Base-by-base conservation (phyloP, 495 filamentous ascomycete genomes). In the Acidomyces sp. region DNA sequence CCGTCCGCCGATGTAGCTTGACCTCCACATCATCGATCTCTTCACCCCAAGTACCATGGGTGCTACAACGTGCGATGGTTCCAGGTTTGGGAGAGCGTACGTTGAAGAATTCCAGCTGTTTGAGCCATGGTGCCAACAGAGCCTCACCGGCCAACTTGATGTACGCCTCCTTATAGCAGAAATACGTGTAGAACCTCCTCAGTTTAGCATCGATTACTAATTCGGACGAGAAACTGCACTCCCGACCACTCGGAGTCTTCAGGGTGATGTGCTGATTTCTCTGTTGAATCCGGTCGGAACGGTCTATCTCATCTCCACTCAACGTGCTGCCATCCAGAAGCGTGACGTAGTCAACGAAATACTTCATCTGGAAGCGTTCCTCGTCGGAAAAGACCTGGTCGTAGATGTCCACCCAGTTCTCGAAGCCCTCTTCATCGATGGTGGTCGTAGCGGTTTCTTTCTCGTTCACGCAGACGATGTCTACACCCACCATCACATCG, bases 101-200 rank as follows among this genome's bases (percentile, higher is more conserved):
- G 41, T 80, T 70, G 33, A 62, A 57, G 40, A 88, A 84, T 45
- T 82, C 75, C 27, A 85, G 53, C 15, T 78, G 65, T 38, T 66
- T 64, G 39, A 93, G 56, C 85, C 85, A 93, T 2, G 69, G 65
- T 3, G 85, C 85, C 24, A 93, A 62, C 34, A 95, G 63, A 13
- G 83, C 86, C 50, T 93, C 85, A 21, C 86, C 86, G 6, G 82
- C 85, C 72, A 95, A 74, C 70, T 95, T 95, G 47, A 95, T 75
- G 61, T 86, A 95, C 0, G 86, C 82, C 62, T 94, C 86, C 49
- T 90, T 82, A 39, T 90, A 66, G 39, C 79, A 84, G 83, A 84
- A 94, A 48, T 80, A 81, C 2, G 85, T 75, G 53, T 90, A 93
- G 58, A 95, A 95, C 4, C 75, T 64, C 2, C 86, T 67, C 29